Percentiles rank a stretch among this genome's conserved stretches.
Conservation (phyloP, 805 yeast genomes). For the Metschnikowia lunata region DNA sequence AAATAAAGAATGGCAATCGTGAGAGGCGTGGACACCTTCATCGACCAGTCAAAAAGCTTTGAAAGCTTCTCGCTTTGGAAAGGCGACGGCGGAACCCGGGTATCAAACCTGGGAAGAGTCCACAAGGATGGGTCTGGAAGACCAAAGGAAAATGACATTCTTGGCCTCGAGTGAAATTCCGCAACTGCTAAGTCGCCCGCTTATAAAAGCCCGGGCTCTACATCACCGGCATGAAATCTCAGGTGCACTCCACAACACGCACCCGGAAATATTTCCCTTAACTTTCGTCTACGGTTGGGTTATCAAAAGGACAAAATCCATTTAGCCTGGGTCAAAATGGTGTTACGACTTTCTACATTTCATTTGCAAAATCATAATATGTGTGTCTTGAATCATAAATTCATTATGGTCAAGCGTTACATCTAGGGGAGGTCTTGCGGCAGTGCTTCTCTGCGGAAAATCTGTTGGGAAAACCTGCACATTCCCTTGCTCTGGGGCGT, state of each 20-base stretch:
- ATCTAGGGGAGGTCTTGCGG: too few species aligned
- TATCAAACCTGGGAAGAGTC: conserved; percentile 26
- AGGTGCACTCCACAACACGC: conserved; percentile 9
- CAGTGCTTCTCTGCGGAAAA: not conserved
- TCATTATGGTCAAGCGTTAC: too few species aligned
- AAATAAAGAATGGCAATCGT: conserved; percentile 57
- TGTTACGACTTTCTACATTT: too few species aligned
- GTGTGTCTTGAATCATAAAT: too few species aligned
- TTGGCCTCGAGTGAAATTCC: not conserved
- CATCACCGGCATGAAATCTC: conserved; percentile 4
- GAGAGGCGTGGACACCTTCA: conserved; percentile 52
- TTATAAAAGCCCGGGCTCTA: conserved; percentile 1
- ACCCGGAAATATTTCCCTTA: not conserved
- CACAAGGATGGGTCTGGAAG: conserved; percentile 32
- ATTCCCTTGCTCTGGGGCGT: not conserved
- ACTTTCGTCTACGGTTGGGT: too few species aligned
- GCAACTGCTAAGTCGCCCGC: not conserved
- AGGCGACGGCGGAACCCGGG: conserved; percentile 34
- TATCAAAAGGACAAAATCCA: too few species aligned
- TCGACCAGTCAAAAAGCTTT: conserved; percentile 34
- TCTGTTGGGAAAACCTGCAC: conserved; percentile 11
- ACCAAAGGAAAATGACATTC: conserved; percentile 25
- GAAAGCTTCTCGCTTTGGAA: conserved; percentile 29
- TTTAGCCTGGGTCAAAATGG: too few species aligned
- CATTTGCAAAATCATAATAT: too few species aligned